Conservation (phyloP, 306 rosid species). For the Amphicarpaea edgeworthii region DNA sequence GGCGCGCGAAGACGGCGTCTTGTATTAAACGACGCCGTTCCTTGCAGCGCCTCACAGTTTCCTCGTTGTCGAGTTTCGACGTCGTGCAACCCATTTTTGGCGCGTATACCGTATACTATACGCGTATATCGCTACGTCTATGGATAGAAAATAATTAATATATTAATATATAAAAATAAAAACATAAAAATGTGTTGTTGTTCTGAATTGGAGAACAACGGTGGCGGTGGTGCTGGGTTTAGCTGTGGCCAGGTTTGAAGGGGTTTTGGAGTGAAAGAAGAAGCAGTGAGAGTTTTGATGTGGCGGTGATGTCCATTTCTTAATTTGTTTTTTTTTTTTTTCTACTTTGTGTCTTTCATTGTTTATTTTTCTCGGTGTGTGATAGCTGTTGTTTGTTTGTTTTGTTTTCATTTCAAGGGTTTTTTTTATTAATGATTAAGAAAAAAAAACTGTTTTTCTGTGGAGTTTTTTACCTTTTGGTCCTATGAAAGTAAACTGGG, state of each 20-base stretch:
- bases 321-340: background rate
- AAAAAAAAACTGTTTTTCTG: background rate
- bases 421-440: background rate
- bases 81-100: conserved; percentile 82
- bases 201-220: background rate
- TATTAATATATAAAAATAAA: background rate
- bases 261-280: background rate
- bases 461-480: background rate
- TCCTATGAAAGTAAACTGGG: background rate
- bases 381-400: conserved; percentile 4
- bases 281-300: background rate
- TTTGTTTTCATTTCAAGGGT: background rate
- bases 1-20: conserved; percentile 79
- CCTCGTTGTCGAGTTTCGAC: conserved; percentile 89
- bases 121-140: conserved; percentile 37
- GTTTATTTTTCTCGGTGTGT: background rate
- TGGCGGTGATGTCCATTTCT: background rate
- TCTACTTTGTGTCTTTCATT: background rate
- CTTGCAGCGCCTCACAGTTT: conserved; percentile 92
- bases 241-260: background rate
- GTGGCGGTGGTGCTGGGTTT: conserved; percentile 4
- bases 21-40: conserved; percentile 84
- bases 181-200: background rate
- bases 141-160: background rate
- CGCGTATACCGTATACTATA: conserved; percentile 27